Evolutionary conservation across 768 basidiomycete genomes (phyloP).

Genomic region (Boletellus emodensis): DNA sequence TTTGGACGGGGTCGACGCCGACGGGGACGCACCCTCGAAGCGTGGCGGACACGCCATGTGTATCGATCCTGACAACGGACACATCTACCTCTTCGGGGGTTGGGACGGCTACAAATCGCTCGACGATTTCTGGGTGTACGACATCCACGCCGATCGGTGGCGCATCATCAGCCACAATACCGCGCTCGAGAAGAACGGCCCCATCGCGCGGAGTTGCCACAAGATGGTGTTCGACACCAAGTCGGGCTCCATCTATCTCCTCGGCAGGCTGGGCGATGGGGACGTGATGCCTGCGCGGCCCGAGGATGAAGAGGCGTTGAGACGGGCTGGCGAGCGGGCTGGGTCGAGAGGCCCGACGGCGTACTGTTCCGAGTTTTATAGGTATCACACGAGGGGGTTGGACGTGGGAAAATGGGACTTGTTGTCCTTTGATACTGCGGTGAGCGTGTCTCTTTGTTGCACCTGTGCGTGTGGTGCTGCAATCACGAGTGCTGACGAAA

Average conservation of each 20-base stretch:
- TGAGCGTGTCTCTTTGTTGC: conserved; percentile 29
- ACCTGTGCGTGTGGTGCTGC: neutral
- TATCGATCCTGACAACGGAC: conserved; percentile 56
- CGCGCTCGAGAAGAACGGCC: conserved; percentile 56
- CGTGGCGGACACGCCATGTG: conserved; percentile 84
- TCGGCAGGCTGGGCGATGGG: conserved; percentile 63
- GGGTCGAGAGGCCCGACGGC: conserved; percentile 20
- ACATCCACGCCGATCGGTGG: conserved; percentile 59
- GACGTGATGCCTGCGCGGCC: conserved; percentile 37
- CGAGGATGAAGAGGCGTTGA: conserved; percentile 18
- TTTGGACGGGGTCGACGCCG: conserved; percentile 54
- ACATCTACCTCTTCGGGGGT: conserved; percentile 76
- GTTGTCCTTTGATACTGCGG: conserved; percentile 62
- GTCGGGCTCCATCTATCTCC: conserved; percentile 64
- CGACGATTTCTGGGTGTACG: conserved; percentile 78
- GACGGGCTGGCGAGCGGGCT: conserved; percentile 21
- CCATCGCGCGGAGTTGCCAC: conserved; percentile 70
- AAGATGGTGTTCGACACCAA: conserved; percentile 78
- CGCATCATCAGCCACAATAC: conserved; percentile 53
- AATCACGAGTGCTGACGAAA: neutral
- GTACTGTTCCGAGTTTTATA: conserved; percentile 68
- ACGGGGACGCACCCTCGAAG: conserved; percentile 58
- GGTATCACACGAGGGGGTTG: conserved; percentile 43
- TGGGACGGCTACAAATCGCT: conserved; percentile 71
- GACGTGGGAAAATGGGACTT: conserved; percentile 70